Base-by-base conservation (phyloP, 2,329 filamentous ascomycete species). In the Sclerotinia subarctica region DNA sequence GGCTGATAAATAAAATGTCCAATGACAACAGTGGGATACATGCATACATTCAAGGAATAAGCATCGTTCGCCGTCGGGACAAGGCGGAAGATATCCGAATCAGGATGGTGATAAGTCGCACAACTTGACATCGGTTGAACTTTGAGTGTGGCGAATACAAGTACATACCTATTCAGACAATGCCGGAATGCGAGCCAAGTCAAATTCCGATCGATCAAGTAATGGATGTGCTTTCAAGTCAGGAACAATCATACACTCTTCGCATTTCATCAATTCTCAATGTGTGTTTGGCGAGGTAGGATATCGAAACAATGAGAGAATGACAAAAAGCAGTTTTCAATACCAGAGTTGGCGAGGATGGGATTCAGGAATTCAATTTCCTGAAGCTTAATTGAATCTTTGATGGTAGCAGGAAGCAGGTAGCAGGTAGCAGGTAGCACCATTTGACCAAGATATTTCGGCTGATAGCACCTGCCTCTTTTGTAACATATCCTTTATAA, bases 401-500 rank as follows among this genome's bases (percentile, higher is more conserved):
- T 35, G 46, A 51, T 19, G 15, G 24, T n/a, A 21, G n/a, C 21
- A 10, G n/a, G 51, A 51, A n/a, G 47, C 59, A 63, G n/a, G n/a
- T n/a, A n/a, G n/a, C n/a, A n/a, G 15, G 24, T n/a, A 21, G n/a
- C 21, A 10, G n/a, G 51, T 63, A n/a, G 47, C 59, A 63, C 59
- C 32, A 26, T 26, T 42, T 51, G n/a, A 63, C 59, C 46, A 38
- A 63, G 32, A n/a, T 35, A 52, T 52, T 24, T 26, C 46, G 29
- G 32, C 32, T n/a, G 46, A 63, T 51, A 38, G 32, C 59, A 63
- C 59, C 59, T 63, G 59, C 59, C 59, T 42, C 59, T 63, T 63
- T 63, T 21, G 59, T 63, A 51, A 63, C 46, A 51, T 51, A 26
- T 26, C 26, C 15, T 49, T 62, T 10, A 51, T 24, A 51, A 13